Evolutionary conservation across 768 basidiomycete species (phyloP).

Genomic region (Calocybe indica): DNA sequence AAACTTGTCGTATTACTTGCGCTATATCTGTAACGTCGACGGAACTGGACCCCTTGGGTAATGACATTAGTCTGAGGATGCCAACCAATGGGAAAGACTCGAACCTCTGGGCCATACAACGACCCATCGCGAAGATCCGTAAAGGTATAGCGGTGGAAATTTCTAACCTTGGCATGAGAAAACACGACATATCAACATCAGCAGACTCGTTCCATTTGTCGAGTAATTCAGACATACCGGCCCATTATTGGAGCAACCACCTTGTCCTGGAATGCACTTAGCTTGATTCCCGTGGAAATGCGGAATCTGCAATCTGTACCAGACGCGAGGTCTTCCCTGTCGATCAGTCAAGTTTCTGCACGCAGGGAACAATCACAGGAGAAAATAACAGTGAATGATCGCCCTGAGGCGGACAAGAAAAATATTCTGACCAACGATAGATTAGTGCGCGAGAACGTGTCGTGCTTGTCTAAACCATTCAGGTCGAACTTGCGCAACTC

Average conservation of each 20-base stretch:
- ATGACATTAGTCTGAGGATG: neutral
- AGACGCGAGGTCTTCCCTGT: too few relatives aligned
- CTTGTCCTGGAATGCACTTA: slow-evolving; percentile 29
- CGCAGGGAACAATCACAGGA: too few relatives aligned
- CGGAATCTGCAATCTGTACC: slow-evolving; percentile 12
- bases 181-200: neutral
- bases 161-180: slow-evolving; percentile 17
- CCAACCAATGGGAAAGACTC: neutral
- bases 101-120: slow-evolving; percentile 24
- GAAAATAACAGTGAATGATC: too few relatives aligned
- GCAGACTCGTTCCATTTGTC: neutral
- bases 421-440: too few relatives aligned
- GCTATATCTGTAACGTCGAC: slow-evolving; percentile 16
- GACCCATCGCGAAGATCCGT: slow-evolving; percentile 26
- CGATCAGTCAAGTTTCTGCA: too few relatives aligned
- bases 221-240: slow-evolving; percentile 14
- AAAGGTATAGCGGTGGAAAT: slow-evolving; percentile 24
- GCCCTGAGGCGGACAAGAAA: too few relatives aligned
- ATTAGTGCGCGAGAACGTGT: too few relatives aligned
- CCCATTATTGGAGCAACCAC: slow-evolving; percentile 26
- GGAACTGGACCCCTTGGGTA: slow-evolving; percentile 7
- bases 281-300: slow-evolving; percentile 25
- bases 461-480: too few relatives aligned
- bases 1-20: slow-evolving; percentile 3
- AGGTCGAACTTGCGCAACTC: too few relatives aligned